Percentiles rank a stretch among this genome's conserved stretches.
These are phyloP conservation scores for Haplosporangium gracile DNA, from an alignment of 192 early-diverging fungal genomes.

Conservation along the genomic window DNA sequence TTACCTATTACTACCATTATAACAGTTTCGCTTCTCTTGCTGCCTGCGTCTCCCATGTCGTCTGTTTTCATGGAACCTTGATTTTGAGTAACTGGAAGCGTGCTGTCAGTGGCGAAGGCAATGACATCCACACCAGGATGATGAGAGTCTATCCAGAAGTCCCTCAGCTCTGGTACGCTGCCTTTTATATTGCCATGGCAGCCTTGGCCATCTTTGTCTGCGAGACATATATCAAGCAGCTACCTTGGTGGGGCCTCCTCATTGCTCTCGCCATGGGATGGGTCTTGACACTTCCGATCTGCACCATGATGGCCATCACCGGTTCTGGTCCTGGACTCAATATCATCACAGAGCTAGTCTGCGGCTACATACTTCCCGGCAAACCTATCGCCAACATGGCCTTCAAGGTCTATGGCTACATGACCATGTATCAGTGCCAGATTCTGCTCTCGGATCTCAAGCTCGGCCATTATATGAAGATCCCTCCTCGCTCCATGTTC, in stretches of 20 bases:
- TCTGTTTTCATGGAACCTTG: slow-evolving; percentile 71
- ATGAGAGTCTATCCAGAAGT: slow-evolving; percentile 60
- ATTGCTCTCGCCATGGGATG: slow-evolving; percentile 52
- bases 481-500: slow-evolving; percentile 76
- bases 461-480: slow-evolving; percentile 80
- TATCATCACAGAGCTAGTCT: slow-evolving; percentile 70
- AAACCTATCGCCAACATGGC: slow-evolving; percentile 62
- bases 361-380: slow-evolving; percentile 72
- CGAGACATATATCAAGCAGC: slow-evolving; percentile 31
- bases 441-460: slow-evolving; percentile 79
- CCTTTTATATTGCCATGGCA: slow-evolving; percentile 52
- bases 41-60: slow-evolving; percentile 65
- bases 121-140: slow-evolving; percentile 56
- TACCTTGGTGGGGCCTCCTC: slow-evolving; percentile 64
- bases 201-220: slow-evolving; percentile 47
- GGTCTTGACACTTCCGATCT: slow-evolving; percentile 64
- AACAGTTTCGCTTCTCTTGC: slow-evolving; percentile 65
- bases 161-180: slow-evolving; percentile 64
- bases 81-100: slow-evolving; percentile 54
- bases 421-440: slow-evolving; percentile 81
- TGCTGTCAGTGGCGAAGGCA: background rate
- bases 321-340: slow-evolving; percentile 62
- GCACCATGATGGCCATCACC: slow-evolving; percentile 66
- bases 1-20: background rate
- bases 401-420: slow-evolving; percentile 70